These are phyloP conservation scores for Posidonia australis DNA, from an alignment of 106 monocot genomes.

Conservation along the genomic window DNA sequence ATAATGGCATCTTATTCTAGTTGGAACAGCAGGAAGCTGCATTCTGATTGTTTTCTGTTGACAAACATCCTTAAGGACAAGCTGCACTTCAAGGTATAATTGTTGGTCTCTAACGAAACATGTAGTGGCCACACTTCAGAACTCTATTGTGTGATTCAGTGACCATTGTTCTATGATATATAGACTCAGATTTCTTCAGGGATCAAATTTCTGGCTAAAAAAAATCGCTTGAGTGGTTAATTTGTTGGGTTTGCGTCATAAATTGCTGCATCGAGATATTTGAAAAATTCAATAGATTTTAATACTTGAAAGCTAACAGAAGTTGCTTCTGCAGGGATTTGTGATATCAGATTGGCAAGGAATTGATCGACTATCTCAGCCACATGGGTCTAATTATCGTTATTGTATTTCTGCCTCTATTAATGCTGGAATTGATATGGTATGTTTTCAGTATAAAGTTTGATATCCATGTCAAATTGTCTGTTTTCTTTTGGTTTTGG, in stretches of 20 bases:
- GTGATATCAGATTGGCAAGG: conserved; percentile 85
- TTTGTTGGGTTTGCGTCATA: too few relatives aligned
- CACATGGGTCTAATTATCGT: conserved; percentile 68
- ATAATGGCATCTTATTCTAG: conserved; percentile 76
- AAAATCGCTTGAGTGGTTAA: too few relatives aligned
- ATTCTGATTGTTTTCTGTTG: conserved; percentile 40
- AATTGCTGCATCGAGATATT: background rate
- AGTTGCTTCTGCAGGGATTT: conserved; percentile 39
- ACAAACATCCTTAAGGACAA: conserved; percentile 67
- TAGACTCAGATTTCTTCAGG: too few relatives aligned
- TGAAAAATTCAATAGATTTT: background rate
- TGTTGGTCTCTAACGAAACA: background rate
- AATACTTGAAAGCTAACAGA: too few relatives aligned
- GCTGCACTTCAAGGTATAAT: conserved; percentile 58
- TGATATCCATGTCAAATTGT: too few relatives aligned
- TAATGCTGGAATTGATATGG: conserved; percentile 94
- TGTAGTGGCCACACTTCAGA: background rate
- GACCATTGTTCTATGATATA: too few relatives aligned
- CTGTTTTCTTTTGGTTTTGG: too few relatives aligned
- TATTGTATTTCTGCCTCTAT: conserved; percentile 62
- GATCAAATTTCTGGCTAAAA: too few relatives aligned
- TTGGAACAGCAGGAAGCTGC: conserved; percentile 64
- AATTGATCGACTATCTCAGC: conserved; percentile 62
- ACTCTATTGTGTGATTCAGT: background rate
- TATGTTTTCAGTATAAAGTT: conserved; percentile 10